Base-by-base conservation (phyloP, 805 yeast species). In the Phaffomyces thermotolerans region DNA sequence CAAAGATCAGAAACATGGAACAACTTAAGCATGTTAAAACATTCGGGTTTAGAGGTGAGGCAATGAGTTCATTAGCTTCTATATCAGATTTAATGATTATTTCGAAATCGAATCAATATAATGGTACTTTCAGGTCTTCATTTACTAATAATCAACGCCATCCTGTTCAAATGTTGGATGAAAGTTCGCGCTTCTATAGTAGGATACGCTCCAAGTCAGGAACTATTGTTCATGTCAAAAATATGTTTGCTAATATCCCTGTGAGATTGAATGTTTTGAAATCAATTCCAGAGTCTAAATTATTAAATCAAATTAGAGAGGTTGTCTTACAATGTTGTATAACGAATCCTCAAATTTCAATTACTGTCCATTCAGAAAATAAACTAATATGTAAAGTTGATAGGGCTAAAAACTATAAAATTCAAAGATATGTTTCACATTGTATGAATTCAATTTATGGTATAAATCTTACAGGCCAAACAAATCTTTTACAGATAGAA, bases 1-100 rank as follows among this genome's bases (percentile, higher is more conserved):
- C 90, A 0, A 85, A 82, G 52, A 36, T 76, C 3, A 29, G 39
- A 1, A 39, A 46, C 1, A 52, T 71, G 27, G 61, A 60, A 1
- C 76, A 71, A 18, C 52, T 82, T 30, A 55, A 52, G 13, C 15
- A 39, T 0, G 58, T 72, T 4, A 41, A 42, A 1, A 75, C 82
- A 0, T 75, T 70, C 50, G 95, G 95, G 1, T 84, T 80, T 55
- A 69, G 85, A 39, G 95, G 95, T 1, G 84, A 81, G 51, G 84
- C 93, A 0, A 51, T 87, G 15, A 65, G 69, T 41, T 70, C 81
- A 1, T 63, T 87, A 4, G 59, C 75, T n/a, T 66, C 70, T 0
- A 53, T 76, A 7, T 65, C 81, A 0, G 58, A 68, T 13, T 46
- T 78, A n/a, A 53, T 68, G 0, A 58, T 86, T 1, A 57, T 69